These are phyloP conservation scores for Fusarium sp. DNA, from an alignment of 2,329 filamentous ascomycete species.

Conservation along the genomic window DNA sequence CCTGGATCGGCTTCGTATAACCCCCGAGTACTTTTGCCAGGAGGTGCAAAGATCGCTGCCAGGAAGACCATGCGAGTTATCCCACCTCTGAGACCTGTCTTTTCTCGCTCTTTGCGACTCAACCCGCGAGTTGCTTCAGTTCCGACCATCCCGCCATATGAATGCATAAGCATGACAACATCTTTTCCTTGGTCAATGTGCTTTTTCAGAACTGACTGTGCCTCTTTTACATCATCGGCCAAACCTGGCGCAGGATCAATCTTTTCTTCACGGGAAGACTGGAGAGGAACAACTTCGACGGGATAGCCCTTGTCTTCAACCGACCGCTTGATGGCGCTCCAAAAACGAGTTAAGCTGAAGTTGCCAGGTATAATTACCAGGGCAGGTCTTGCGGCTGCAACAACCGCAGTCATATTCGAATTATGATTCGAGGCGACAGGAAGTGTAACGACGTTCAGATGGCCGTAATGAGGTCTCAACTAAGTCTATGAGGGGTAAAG, in stretches of 20 bases:
- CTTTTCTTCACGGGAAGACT: neutral
- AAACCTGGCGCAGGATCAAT: slow-evolving; percentile 14
- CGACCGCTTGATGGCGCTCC: neutral
- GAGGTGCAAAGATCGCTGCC: slow-evolving; percentile 7
- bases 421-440: rapidly evolving
- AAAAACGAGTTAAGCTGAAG: slow-evolving; percentile 13
- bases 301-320: neutral
- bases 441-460: rapidly evolving
- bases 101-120: neutral
- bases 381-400: neutral
- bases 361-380: slow-evolving; percentile 3
- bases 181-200: neutral
- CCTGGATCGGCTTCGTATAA: neutral
- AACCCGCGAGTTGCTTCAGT: slow-evolving; percentile 3
- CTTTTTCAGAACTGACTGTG: neutral
- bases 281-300: neutral
- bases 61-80: slow-evolving; percentile 2
- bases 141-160: slow-evolving; percentile 13
- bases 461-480: rapidly evolving
- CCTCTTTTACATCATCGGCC: neutral
- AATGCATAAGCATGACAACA: slow-evolving; percentile 18
- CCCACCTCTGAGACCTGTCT: neutral
- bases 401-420: neutral
- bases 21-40: neutral
- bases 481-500: neutral